Base-by-base conservation (phyloP, 768 basidiomycete genomes). In the Phylloporus arenicola region DNA sequence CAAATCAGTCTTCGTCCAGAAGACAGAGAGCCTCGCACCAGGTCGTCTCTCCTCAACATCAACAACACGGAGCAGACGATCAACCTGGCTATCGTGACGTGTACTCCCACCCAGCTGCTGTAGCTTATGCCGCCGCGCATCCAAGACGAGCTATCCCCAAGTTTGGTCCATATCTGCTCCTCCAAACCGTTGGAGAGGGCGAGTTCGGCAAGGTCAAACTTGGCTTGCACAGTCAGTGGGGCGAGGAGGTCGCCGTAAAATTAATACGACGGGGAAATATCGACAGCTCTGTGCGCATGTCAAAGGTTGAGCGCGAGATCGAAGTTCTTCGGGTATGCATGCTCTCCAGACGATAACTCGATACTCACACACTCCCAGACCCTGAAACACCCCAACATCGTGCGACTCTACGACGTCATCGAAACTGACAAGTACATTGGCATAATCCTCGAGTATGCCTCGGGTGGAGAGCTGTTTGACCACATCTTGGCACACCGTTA, bases 381-480 rank as follows among this genome's bases (percentile, higher is more conserved):
- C 48, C 79, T 99, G 53, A 92, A 92, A 65, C 96, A 99, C 58
- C 96, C 96, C 0, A 98, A 98, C 68, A 98, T 99, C 69, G 96
- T 98, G 31, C 85, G 93, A 10, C 75, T 98, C 40, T 97, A 95
- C 79, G 96, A 99, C 64, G 94, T 98, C 19, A 96, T 99, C 58
- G 94, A 98, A 68, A 98, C 96, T 1, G 96, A 98, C 76, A 97
- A 96, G 70, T 98, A 98, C 72, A 98, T 99, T 61, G 96, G 96
- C 33, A 99, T 99, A 64, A 95, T 99, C 59, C 82, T 99, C 54
- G 96, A 98, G 68, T 98, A 95, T 62, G 96, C 96, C 31, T 93
- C 92, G 1, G 96, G 96, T 47, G 96, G 96, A 49, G 96, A 99
- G 67, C 83, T 99, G 19, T 98, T 99, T 69, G 96, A 99, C 71